Conservation (phyloP, 2,329 filamentous ascomycete genomes). For the Beauveria rudraprayagi region DNA sequence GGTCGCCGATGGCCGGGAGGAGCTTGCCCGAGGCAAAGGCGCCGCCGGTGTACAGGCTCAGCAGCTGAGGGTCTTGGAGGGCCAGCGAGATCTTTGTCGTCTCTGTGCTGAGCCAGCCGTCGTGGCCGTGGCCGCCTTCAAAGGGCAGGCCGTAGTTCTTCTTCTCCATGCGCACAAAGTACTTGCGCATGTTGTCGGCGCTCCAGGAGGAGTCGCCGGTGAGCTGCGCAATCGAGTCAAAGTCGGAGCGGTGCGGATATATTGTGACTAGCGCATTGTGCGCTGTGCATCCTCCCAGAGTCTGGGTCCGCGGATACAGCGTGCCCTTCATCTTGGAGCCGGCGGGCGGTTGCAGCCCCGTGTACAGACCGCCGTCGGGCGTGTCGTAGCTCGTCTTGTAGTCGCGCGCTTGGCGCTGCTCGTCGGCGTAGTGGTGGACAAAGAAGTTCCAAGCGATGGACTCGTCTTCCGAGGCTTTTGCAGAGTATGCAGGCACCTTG, state of each 20-base stretch:
- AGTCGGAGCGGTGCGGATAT: constrained; percentile 46
- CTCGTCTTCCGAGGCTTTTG: constrained; percentile 45
- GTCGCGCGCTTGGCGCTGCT: constrained; percentile 44
- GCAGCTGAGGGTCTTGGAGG: constrained; percentile 42
- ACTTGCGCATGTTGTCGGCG: constrained; percentile 48
- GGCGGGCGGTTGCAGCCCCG: constrained; percentile 43
- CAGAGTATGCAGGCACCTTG: constrained; percentile 46
- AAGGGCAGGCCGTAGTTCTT: constrained; percentile 40
- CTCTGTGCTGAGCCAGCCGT: constrained; percentile 48
- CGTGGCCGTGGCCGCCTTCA: constrained; percentile 43
- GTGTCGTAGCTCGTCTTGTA: constrained; percentile 51
- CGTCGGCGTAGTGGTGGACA: constrained; percentile 52
- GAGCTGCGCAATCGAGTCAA: constrained; percentile 40
- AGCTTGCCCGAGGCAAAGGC: constrained; percentile 36
- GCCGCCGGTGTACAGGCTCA: constrained; percentile 41
- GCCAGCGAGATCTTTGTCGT: constrained; percentile 43
- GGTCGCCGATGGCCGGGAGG: constrained; percentile 23
- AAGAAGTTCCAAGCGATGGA: constrained; percentile 55
- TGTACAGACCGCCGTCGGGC: constrained; percentile 41
- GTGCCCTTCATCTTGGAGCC: constrained; percentile 45
- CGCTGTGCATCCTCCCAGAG: constrained; percentile 47
- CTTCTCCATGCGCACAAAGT: constrained; percentile 46
- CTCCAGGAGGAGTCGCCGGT: constrained; percentile 50
- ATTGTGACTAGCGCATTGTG: constrained; percentile 48
- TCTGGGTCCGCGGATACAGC: constrained; percentile 49